A percentile compares a stretch with the other conserved stretches of the same genome.
Conservation (phyloP, 108 stramenopile genomes). For the Cyclostephanos invisitatus region DNA sequence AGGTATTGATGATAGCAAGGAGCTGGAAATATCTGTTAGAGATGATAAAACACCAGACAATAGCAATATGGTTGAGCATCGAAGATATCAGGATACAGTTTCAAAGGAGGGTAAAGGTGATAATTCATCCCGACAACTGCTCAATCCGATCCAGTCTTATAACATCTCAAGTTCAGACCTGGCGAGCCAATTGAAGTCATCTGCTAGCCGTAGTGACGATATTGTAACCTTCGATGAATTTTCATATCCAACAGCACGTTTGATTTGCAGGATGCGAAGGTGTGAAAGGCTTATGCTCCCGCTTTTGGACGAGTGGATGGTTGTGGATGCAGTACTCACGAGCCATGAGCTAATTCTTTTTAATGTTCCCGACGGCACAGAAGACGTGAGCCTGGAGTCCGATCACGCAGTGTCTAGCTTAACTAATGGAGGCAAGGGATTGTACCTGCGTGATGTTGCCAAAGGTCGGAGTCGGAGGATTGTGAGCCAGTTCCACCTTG, state of each 20-base stretch:
- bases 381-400: background rate
- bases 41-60: background rate
- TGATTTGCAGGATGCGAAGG: constrained; percentile 84
- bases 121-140: background rate
- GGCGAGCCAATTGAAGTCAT: constrained; percentile 1
- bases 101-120: background rate
- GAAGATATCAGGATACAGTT: background rate
- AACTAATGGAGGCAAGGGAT: constrained; percentile 76
- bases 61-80: background rate
- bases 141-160: background rate
- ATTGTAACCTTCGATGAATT: constrained; percentile 37
- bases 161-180: background rate
- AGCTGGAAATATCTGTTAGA: background rate
- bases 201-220: background rate
- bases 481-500: constrained; percentile 64
- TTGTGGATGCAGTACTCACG: constrained; percentile 84
- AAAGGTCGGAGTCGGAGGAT: constrained; percentile 71
- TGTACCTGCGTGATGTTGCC: constrained; percentile 77
- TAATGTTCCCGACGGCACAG: constrained; percentile 40
- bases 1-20: background rate
- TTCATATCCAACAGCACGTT: constrained; percentile 61
- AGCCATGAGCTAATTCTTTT: constrained; percentile 83
- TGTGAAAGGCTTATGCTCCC: constrained; percentile 79
- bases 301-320: constrained; percentile 67
- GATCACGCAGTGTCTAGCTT: constrained; percentile 30